Evolutionary conservation across 768 basidiomycete genomes (phyloP).

Genomic region (Mycena pura): DNA sequence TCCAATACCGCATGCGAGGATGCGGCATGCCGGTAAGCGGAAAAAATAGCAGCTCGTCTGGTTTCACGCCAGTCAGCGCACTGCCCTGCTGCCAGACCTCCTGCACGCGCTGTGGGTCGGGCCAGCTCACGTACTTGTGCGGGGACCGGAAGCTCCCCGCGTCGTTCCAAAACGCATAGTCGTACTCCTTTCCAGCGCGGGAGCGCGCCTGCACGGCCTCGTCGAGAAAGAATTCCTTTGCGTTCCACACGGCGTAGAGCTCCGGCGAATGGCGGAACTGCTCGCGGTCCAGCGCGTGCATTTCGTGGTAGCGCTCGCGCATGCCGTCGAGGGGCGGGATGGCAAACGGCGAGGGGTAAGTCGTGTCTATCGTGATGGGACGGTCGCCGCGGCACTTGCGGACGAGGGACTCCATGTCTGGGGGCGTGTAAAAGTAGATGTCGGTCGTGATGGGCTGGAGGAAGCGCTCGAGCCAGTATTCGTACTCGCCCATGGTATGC

Average conservation of each 20-base stretch:
- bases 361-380: conserved; percentile 52
- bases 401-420: conserved; percentile 43
- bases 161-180: conserved; percentile 66
- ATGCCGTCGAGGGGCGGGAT: conserved; percentile 51
- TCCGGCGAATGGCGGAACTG: conserved; percentile 49
- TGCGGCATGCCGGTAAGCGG: conserved; percentile 49
- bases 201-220: conserved; percentile 42
- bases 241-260: conserved; percentile 63
- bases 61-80: conserved; percentile 33
- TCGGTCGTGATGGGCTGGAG: conserved; percentile 51
- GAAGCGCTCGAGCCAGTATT: conserved; percentile 51
- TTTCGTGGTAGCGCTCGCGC: conserved; percentile 42
- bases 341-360: conserved; percentile 52
- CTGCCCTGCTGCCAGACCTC: conserved; percentile 47
- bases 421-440: conserved; percentile 61
- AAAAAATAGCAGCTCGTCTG: conserved; percentile 57
- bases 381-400: conserved; percentile 38
- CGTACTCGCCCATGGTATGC: conserved; percentile 54
- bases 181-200: conserved; percentile 41
- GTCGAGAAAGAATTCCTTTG: conserved; percentile 57
- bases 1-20: conserved; percentile 43
- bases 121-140: conserved; percentile 57
- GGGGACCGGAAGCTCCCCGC: conserved; percentile 57
- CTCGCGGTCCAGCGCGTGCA: conserved; percentile 56
- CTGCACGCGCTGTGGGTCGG: conserved; percentile 47